Conservation (phyloP, 805 yeast species). For the Peterozyma toletana region DNA sequence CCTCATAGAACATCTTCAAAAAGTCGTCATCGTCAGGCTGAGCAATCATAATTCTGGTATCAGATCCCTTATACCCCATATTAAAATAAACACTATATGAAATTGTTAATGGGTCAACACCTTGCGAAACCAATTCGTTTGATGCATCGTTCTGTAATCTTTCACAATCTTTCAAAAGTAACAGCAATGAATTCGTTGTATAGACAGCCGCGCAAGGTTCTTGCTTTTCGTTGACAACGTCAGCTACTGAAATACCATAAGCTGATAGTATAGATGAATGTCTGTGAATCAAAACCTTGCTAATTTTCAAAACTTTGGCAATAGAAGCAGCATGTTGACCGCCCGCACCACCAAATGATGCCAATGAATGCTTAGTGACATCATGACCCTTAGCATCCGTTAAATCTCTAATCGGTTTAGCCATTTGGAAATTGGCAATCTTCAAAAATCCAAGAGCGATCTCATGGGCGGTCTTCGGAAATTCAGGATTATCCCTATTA, state of each 20-base stretch:
- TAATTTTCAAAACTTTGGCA: constrained; percentile 22
- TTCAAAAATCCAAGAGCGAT: constrained; percentile 26
- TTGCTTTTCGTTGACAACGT: constrained; percentile 20
- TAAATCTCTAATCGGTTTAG: constrained; percentile 25
- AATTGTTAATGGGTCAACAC: constrained; percentile 8
- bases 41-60: constrained; percentile 20
- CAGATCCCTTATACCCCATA: constrained; percentile 15
- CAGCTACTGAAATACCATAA: constrained; percentile 29
- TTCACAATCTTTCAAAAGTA: constrained; percentile 10
- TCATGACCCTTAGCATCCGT: constrained; percentile 26
- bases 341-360: constrained; percentile 29
- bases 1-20: constrained; percentile 14
- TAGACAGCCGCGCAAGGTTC: constrained; percentile 18
- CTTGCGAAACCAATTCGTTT: constrained; percentile 13
- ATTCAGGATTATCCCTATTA: constrained; percentile 16
- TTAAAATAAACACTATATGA: constrained; percentile 4
- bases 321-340: constrained; percentile 26
- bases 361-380: constrained; percentile 24
- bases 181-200: constrained; percentile 7
- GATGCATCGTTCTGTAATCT: constrained; percentile 9
- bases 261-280: constrained; percentile 29
- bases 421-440: constrained; percentile 27
- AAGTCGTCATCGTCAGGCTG: constrained; percentile 16
- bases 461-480: constrained; percentile 19
- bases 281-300: constrained; percentile 23